Conservation (phyloP, 2,329 filamentous ascomycete species). For the Colletotrichum neosansevieriae region DNA sequence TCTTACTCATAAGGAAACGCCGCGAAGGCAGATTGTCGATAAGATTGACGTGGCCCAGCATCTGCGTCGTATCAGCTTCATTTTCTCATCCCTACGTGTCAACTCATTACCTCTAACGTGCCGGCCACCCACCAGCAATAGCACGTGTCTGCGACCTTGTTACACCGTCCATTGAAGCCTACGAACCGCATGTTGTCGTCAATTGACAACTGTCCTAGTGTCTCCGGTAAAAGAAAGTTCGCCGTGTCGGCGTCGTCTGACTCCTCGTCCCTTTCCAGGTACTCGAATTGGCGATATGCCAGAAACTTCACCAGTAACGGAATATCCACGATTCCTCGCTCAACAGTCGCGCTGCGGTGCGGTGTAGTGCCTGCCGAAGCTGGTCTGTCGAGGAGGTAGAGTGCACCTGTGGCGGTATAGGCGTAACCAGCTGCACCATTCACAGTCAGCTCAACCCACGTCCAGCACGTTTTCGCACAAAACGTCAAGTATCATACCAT, state of each 20-base stretch:
- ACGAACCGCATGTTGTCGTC: conserved; percentile 60
- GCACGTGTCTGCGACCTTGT: conserved; percentile 94
- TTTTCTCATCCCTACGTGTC: conserved; percentile 53
- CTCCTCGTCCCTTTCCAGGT: conserved; percentile 61
- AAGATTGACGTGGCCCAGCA: conserved; percentile 69
- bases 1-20: conserved; percentile 85
- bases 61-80: conserved; percentile 52
- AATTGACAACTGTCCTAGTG: conserved; percentile 51
- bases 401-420: conserved; percentile 85
- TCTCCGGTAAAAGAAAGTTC: conserved; percentile 48
- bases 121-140: conserved; percentile 93
- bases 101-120: conserved; percentile 59
- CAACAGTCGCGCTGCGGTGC: conserved; percentile 47
- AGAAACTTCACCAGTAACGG: conserved; percentile 65
- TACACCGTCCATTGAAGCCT: conserved; percentile 90
- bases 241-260: conserved; percentile 53
- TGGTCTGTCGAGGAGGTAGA: conserved; percentile 79
- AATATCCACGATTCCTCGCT: conserved; percentile 51
- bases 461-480: neutral
- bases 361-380: conserved; percentile 52
- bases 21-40: conserved; percentile 71
- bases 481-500: conserved; percentile 67
- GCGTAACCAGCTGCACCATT: conserved; percentile 82
- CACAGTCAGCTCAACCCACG: conserved; percentile 14
- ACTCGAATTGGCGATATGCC: conserved; percentile 72